Evolutionary conservation across 1,139 yeast genomes (phyloP), one percentile per base, ranked within the genome.

Genomic region (Debaryomycetaceae sp.): DNA sequence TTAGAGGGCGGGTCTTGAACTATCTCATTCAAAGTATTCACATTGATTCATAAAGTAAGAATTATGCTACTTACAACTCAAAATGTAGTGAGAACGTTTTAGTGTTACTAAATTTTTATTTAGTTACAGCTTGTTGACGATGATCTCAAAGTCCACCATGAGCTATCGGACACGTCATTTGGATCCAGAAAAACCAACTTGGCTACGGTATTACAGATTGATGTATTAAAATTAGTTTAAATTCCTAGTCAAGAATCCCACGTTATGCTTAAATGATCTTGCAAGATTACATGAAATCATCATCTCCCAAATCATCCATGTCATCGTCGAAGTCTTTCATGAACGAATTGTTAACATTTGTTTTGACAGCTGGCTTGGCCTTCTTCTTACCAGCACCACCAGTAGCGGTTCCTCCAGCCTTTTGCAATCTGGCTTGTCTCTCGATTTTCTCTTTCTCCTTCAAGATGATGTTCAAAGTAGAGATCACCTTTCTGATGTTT

Each of bases 381-480:
- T 91, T 90, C 82, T 89, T 87, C 78, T 88, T 89, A 60, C 97
- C 97, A 31, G 95, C 93, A 63, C 97, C 95, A 60, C 95, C 96
- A 39, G 95, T 85, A 37, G 93, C 82, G 40, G 93, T 85, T 51
- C 93, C 93, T 50, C 93, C 93, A 40, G 89, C 78, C 63, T 83
- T 85, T 58, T 85, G 79, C 58, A 86, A 72, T 69, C 95, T 80
- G 3, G 86, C 88, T 58, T 78, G 85, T 73, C 97, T 87, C 71
- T 91, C 98, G 48, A 85, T 86, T 63, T 84, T 85, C 66, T 86
- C 93, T 72, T 93, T 93, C 46, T 90, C 96, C 59, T 85, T 90
- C 51, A 86, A 74, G 45, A 85, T 66, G 6, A 91, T 93, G 55
- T 83, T 87, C 59, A 93, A 74, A 1, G 98, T 91, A 38, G 96